Evolutionary conservation across 345 rosid species (phyloP), one percentile per base, ranked within the genome.

Genomic region (Firmiana major): DNA sequence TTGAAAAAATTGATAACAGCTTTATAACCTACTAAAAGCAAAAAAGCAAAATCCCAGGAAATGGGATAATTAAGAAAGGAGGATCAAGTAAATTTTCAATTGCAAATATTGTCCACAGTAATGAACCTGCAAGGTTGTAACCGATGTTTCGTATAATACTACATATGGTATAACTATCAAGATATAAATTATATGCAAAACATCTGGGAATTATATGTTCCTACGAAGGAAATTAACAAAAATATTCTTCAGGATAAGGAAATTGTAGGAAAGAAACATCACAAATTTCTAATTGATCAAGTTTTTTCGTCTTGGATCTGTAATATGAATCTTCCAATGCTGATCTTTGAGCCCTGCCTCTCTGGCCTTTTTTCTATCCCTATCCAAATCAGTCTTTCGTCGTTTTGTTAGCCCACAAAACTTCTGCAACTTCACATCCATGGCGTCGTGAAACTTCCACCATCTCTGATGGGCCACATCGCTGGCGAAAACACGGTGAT

Each of bases 381-480:
- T 90, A 42, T 93, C 91, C 79, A 95, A 82, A 59, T 92, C 92
- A 34, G 87, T 85, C 78, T 84, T 90, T 80, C 99, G 84, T 79
- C 73, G 36, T 75, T 89, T 81, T 1, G 90, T 93, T 73, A 95
- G 76, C 84, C 93, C 89, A 75, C 99, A 95, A 73, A 87, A 79
- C 76, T 51, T 86, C 53, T 90, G 93, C 81, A 95, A 78, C 66
- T 31, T 73, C 77, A 78, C 67, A 19, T 89, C 92, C 97, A 95
- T 92, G 24, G 81, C 66, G 59, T 95, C 99, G 46, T 92, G 88
- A 31, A 93, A 82, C 69, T 77, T 83, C 99, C 99, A 93, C 99
- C 98, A 95, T 79, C 97, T 86, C 55, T 17, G 63, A 43, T 93
- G 97, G 0, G 99, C 98, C 6, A 87, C 90, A 64, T 95, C 98